Base-by-base conservation (phyloP, 306 rosid species). In the Pyrus bretschneideri region DNA sequence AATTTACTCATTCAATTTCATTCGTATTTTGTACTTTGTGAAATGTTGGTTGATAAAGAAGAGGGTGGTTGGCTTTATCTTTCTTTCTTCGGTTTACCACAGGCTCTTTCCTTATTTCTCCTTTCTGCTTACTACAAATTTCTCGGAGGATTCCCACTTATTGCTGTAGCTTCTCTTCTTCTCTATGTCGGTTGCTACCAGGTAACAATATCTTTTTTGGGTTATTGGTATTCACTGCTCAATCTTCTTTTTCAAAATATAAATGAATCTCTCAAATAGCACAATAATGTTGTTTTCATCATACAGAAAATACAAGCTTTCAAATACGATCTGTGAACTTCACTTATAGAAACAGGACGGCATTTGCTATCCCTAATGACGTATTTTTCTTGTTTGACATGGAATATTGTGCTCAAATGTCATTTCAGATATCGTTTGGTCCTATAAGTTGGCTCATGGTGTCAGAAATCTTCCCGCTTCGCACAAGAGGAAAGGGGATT, bases 391-490 rank as follows among this genome's bases (percentile, higher is more conserved):
- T 40, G 12, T 40, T 11, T 40, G 45, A 40, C 45, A 40, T 40
- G 45, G 45, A 40, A 10, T 9, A 40, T 9, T 40, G 45, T 40
- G 45, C 12, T 40, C 11, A 9, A 40, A 40, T 40, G 45, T 40
- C 51, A 54, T 86, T 77, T 80, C 97, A 95, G 98, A 90, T 95
- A 84, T 95, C 98, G 67, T 92, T 95, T 83, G 97, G 98, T 77
- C 98, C 97, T 18, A 92, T 95, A 80, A 95, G 98, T 80, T 95
- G 98, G 97, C 96, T 95, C 54, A 90, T 95, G 97, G 98, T 92
- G 76, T 95, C 98, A 2, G 96, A 92, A 85, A 78, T 95, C 70
- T 95, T 95, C 82, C 97, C 98, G 4, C 81, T 92, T 72, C 96
- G 90, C 67, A 90, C 97, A 5, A 92, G 98, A 88, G 98, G 97